Evolutionary conservation across 1,284 basidiomycete genomes (phyloP), one percentile per base, ranked within the genome.

Genomic region (Macrocystidia cucumis): DNA sequence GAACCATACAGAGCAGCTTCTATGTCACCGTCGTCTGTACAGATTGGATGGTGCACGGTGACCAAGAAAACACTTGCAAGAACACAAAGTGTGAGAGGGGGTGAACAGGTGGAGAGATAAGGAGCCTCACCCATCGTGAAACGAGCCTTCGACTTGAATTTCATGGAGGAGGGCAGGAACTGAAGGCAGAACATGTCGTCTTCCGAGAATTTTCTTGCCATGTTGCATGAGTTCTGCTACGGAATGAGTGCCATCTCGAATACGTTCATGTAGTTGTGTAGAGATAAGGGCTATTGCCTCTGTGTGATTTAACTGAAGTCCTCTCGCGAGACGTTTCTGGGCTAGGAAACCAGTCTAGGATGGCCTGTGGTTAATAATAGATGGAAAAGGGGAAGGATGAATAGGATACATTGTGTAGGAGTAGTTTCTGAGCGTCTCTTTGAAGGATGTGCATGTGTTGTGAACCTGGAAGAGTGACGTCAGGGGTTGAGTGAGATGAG

Each of bases 41-140:
- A 91, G 42, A 98, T 81, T 3, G 95, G 95, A 47, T 95, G 81
- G 52, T 97, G 91, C 0, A 97, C 88, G 0, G 92, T 93, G 18
- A 96, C 91, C 11, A 97, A 74, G 61, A 96, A 97, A 0, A 92
- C n/a, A n/a, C n/a, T n/a, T n/a, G n/a, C n/a, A n/a, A n/a, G n/a
- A n/a, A n/a, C n/a, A n/a, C n/a, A n/a, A n/a, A n/a, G n/a, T n/a
- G n/a, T n/a, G n/a, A n/a, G n/a, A n/a, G n/a, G n/a, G n/a, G n/a
- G n/a, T n/a, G n/a, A n/a, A n/a, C n/a, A n/a, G n/a, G n/a, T n/a
- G n/a, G n/a, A n/a, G n/a, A n/a, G n/a, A n/a, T n/a, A n/a, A n/a
- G n/a, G n/a, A n/a, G n/a, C n/a, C n/a, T n/a, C n/a, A n/a, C 90
- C 86, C 79, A 42, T 91, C 86, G 1, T 60, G 67, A 52, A 96